Evolutionary conservation across 768 basidiomycete genomes (phyloP), one percentile per base, ranked within the genome.

Genomic region (Leucocoprinus sp.): DNA sequence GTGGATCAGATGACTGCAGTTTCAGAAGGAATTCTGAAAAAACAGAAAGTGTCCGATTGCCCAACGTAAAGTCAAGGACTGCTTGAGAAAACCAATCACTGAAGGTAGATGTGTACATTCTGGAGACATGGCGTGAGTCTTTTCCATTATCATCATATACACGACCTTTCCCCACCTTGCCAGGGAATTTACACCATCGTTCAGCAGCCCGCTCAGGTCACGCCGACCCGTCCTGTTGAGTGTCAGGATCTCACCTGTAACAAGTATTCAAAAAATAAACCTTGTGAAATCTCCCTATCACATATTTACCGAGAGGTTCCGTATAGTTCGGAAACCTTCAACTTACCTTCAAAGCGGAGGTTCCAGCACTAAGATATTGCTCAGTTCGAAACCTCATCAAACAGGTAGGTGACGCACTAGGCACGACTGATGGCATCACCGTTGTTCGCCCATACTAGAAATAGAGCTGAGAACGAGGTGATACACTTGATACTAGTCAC

Each of bases 41-140:
- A 3, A 97, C 91, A 33, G 82, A 74, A 7, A 82, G 59, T 1
- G 84, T 89, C 43, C 93, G 83, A 61, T 92, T 80, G 21, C 92
- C 93, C 41, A 93, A 79, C 71, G 86, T 79, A 56, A 81, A 93
- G 62, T 92, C 88, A 54, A 98, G 93, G 36, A 95, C 91, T 0
- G 93, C 92, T 65, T 99, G 96, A 47, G 77, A 82, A 64, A 97
- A 99, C 85, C 92, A 99, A 64, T 99, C 96, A 53, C 84, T 82
- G 58, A 91, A 91, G 1, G 88, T 85, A 15, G 89, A 83, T 8
- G 85, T 84, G 64, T 83, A 91, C 82, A 91, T 83, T 55, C 88
- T 84, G 43, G n/a, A 44, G 24, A 28, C 15, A 26, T 29, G 26
- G 24, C 33, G 29, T 31, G 48, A 50, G 26, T 24, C 21, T 28